Percentiles rank a stretch among this genome's conserved stretches.
Evolutionary conservation across 1,139 yeast genomes (phyloP).

Genomic region (Scheffersomyces insectosa): DNA sequence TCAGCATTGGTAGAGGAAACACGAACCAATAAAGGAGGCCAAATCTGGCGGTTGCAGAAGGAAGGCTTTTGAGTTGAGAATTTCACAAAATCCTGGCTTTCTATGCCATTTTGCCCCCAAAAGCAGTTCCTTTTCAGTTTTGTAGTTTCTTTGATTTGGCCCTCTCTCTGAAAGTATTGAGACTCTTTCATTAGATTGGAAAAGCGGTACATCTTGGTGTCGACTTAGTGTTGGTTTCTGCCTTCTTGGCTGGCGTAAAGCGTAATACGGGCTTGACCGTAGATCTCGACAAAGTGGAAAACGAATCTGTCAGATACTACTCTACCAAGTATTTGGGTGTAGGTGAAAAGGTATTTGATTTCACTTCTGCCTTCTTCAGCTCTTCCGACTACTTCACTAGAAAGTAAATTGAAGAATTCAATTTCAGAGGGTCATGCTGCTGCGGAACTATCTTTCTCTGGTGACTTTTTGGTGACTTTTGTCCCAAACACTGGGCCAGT

Average conservation of each 20-base stretch:
- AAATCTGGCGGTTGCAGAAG: no score
- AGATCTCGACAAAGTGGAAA: conserved; percentile 32
- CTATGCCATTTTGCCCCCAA: neutral
- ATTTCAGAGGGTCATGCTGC: no score
- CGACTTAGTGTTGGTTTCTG: conserved; percentile 76
- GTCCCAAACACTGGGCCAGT: no score
- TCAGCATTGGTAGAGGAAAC: no score
- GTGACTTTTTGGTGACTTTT: no score
- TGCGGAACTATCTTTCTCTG: no score
- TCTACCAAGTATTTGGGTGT: conserved; percentile 68
- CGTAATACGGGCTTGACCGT: conserved; percentile 80
- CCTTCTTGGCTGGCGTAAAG: conserved; percentile 86
- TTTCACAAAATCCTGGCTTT: neutral
- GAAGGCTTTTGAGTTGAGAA: no score
- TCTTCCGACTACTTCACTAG: conserved; percentile 75
- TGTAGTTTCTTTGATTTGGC: neutral
- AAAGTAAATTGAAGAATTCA: conserved; percentile 22
- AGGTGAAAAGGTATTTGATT: conserved; percentile 86
- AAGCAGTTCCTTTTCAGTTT: conserved; percentile 6
- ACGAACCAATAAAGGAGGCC: no score
- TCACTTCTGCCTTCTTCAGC: conserved; percentile 68
- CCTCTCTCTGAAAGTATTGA: neutral
- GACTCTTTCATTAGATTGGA: conserved; percentile 39
- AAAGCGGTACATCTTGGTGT: conserved; percentile 66
- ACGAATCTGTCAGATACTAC: conserved; percentile 57